Conservation (phyloP, 1,139 yeast species). For the Suhomyces bribrorum region DNA sequence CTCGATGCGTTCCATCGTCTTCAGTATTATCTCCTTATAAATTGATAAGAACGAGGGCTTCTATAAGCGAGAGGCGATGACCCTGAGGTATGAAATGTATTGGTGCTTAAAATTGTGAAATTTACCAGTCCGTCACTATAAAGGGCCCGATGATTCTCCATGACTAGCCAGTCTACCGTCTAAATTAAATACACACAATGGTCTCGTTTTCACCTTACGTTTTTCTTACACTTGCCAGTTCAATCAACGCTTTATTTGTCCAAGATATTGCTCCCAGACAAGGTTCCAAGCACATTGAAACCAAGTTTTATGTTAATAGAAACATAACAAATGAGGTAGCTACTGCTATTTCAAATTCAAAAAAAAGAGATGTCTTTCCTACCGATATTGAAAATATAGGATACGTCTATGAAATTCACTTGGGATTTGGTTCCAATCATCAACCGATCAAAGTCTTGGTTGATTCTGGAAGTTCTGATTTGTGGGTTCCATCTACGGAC, state of each 20-base stretch:
- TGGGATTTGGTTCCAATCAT: conserved; percentile 14
- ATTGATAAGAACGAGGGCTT: too few species aligned
- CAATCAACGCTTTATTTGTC: not conserved
- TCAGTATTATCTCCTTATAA: too few species aligned
- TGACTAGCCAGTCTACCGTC: not conserved
- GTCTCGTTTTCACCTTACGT: not conserved
- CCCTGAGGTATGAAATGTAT: too few species aligned
- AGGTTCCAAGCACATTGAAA: not conserved
- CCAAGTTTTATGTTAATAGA: conserved; percentile 2
- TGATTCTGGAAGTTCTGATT: conserved; percentile 27
- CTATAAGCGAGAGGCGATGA: too few species aligned
- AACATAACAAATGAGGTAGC: not conserved
- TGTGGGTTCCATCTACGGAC: conserved; percentile 24
- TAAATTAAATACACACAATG: not conserved
- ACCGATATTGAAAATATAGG: not conserved
- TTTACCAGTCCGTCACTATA: too few species aligned
- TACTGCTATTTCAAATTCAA: not conserved
- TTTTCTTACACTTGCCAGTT: not conserved
- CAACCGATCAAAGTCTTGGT: conserved; percentile 14
- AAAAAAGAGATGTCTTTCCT: conserved; percentile 1
- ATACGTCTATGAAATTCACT: conserved; percentile 7
- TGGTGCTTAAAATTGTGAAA: too few species aligned
- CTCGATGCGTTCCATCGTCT: too few species aligned
- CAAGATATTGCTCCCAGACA: not conserved
- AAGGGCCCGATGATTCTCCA: too few species aligned